Evolutionary conservation across 2,329 filamentous ascomycete species (phyloP), one percentile per base, ranked within the genome.

Genomic region (Verticillium nubilum): DNA sequence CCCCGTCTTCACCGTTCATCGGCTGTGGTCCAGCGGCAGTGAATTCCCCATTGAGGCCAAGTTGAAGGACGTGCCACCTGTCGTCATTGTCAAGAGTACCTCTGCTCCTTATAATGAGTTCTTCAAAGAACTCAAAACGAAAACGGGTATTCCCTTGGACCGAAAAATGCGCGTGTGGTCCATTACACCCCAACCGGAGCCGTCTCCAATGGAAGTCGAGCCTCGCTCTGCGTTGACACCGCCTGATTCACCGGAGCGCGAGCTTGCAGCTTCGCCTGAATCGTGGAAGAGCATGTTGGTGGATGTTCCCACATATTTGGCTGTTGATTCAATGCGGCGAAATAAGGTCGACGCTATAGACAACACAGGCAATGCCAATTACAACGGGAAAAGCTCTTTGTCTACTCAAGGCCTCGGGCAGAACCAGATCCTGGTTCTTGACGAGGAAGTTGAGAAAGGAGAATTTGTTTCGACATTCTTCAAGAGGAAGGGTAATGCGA

Each of bases 1-100:
- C 4, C 92, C 91, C 0, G 81, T 97, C 52, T 91, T 97, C 71
- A 91, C 87, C 1, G 80, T 98, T 61, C 86, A 96, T 69, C 92
- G 94, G 65, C 79, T 98, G 1, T 88, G 87, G 71, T 84, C 84
- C 2, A 77, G 82, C 19, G 75, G 80, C 57, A 86, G 80, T 64
- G 82, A 84, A 1, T 74, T 85, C 25, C 77, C 80, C 5, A 77
- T 84, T 55, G 75, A 80, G 1, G 74, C 89, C 59, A 86, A 87
- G 67, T 83, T 86, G 12, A 82, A 76, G 58, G 80, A 83, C 37
- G 83, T 84, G 17, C 76, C 83, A 5, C 86, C 92, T 1, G 79
- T 86, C 5, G 82, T 84, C 56, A 74, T 94, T 42, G 82, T 92
- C 26, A 86, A 88, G 57, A 95, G 91, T 69, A 85, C 87, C 63